Percentiles rank a stretch among this genome's conserved stretches.
Conservation (phyloP, 108 stramenopile species). For the Cyclotella baltica region DNA sequence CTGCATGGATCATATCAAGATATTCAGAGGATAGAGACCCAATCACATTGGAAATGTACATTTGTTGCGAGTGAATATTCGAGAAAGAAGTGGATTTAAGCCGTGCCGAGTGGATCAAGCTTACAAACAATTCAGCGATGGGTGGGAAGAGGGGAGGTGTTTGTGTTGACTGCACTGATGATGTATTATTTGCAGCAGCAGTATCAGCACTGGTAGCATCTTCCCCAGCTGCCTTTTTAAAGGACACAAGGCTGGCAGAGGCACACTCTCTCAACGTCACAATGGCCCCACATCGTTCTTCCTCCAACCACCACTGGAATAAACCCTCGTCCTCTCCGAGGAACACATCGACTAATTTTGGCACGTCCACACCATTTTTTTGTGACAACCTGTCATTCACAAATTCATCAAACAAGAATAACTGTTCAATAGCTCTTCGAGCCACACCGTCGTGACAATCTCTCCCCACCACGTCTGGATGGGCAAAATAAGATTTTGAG, state of each 20-base stretch:
- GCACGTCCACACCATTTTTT: conserved; percentile 7
- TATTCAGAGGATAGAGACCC: conserved; percentile 74
- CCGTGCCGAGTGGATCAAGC: conserved; percentile 69
- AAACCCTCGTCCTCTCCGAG: conserved; percentile 62
- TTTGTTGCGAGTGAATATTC: conserved; percentile 33
- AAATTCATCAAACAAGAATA: conserved; percentile 73
- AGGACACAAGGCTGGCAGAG: conserved; percentile 57
- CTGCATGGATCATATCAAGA: conserved; percentile 73
- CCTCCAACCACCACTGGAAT: conserved; percentile 74
- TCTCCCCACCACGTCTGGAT: conserved; percentile 64
- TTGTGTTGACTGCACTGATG: neutral
- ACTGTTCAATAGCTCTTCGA: conserved; percentile 70
- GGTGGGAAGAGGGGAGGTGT: conserved; percentile 48
- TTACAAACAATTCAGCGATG: conserved; percentile 73
- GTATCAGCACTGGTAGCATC: conserved; percentile 5
- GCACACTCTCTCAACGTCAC: conserved; percentile 55
- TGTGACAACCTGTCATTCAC: conserved; percentile 13
- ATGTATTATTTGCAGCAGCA: neutral
- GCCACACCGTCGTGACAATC: conserved; percentile 38
- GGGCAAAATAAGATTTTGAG: conserved; percentile 71
- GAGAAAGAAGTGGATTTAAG: conserved; percentile 65
- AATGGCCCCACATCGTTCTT: conserved; percentile 66
- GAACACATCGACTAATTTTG: conserved; percentile 63
- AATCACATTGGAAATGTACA: conserved; percentile 67
- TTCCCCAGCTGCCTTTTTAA: conserved; percentile 31